Evolutionary conservation across 768 basidiomycete species (phyloP).

Genomic region (Phylloporus rhodoxanthus): DNA sequence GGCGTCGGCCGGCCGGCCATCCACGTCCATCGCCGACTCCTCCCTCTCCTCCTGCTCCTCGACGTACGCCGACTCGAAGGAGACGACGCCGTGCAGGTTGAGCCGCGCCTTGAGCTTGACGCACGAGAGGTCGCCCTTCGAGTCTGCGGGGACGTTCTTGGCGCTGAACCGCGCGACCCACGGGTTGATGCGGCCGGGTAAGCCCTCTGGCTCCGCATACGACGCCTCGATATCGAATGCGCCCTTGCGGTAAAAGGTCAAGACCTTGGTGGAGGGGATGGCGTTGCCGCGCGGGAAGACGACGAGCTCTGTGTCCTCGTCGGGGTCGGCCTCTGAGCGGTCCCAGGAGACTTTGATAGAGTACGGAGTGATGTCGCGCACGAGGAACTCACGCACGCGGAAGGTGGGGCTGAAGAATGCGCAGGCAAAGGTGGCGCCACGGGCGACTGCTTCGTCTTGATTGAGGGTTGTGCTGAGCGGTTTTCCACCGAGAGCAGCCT

Average conservation of each 20-base stretch:
- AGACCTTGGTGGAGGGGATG: conserved; percentile 90
- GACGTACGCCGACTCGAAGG: conserved; percentile 80
- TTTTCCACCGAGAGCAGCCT: conserved; percentile 77
- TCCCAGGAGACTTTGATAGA: conserved; percentile 91
- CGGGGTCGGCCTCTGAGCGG: conserved; percentile 61
- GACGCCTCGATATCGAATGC: conserved; percentile 83
- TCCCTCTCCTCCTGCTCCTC: conserved; percentile 82
- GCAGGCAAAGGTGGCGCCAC: conserved; percentile 94
- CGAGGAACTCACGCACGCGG: conserved; percentile 92
- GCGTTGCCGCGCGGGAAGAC: conserved; percentile 84
- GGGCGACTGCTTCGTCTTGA: conserved; percentile 95
- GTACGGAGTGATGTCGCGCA: conserved; percentile 81
- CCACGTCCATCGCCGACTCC: conserved; percentile 68
- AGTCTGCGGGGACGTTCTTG: conserved; percentile 67
- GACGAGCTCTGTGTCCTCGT: conserved; percentile 86
- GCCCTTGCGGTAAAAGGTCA: conserved; percentile 89
- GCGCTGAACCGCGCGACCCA: conserved; percentile 79
- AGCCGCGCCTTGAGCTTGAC: conserved; percentile 90
- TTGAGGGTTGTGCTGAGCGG: conserved; percentile 88
- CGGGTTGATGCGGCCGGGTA: conserved; percentile 80
- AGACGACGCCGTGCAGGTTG: conserved; percentile 80
- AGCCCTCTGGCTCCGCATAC: conserved; percentile 64
- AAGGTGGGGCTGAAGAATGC: conserved; percentile 97
- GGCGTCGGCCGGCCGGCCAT: conserved; percentile 33
- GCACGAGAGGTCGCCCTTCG: conserved; percentile 66